Conservation (phyloP, 116 monocot species). For the Papilionanthe hybrid region DNA sequence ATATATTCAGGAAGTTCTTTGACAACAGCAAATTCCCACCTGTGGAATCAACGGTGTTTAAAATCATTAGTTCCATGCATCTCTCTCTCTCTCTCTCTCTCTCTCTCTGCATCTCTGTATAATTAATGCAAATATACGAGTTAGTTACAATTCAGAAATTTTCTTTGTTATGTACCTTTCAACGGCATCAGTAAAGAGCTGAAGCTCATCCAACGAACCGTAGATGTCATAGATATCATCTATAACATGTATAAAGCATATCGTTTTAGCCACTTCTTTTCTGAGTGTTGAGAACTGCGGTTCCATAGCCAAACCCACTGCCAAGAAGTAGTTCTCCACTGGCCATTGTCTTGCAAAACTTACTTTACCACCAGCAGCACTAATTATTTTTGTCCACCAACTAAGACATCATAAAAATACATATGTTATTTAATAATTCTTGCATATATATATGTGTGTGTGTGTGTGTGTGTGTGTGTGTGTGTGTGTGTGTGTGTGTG, state of each 20-base stretch:
- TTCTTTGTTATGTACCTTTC: not conserved
- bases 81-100: too few species aligned
- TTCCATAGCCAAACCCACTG: not conserved
- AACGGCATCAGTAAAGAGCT: slow-evolving; percentile 3
- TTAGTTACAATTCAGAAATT: not conserved
- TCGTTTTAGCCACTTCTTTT: not conserved
- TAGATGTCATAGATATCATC: slow-evolving; percentile 31
- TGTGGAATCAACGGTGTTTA: not conserved
- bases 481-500: too few species aligned
- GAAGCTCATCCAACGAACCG: slow-evolving; percentile 7
- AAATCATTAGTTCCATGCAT: too few species aligned
- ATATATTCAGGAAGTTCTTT: slow-evolving; percentile 21
- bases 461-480: too few species aligned
- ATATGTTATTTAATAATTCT: too few species aligned
- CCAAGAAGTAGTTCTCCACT: slow-evolving; percentile 7
- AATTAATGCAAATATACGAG: not conserved
- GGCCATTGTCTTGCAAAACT: slow-evolving; percentile 8
- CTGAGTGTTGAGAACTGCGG: slow-evolving; percentile 16
- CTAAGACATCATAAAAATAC: not conserved
- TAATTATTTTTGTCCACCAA: slow-evolving; percentile 13
- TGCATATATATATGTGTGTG: too few species aligned
- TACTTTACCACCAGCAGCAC: not conserved
- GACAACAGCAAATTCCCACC: slow-evolving; percentile 19
- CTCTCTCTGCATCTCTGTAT: too few species aligned
- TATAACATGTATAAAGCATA: not conserved